A percentile compares a stretch with the other conserved stretches of the same genome.
These are phyloP conservation scores for Ustilago xerochloae DNA, from an alignment of 1,284 basidiomycete species.

Conservation along the genomic window DNA sequence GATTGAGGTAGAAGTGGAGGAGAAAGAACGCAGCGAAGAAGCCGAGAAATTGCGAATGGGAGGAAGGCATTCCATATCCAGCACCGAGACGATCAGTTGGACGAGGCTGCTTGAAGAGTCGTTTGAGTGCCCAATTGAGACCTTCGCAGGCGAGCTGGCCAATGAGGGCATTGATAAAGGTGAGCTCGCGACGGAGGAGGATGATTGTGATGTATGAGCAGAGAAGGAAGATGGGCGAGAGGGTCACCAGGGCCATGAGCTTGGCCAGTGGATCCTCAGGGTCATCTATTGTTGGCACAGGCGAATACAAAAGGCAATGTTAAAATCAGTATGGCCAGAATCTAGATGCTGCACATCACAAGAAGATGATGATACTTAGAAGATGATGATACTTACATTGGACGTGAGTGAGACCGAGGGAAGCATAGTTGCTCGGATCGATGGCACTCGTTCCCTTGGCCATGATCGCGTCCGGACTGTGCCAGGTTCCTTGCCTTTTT, in stretches of 20 bases:
- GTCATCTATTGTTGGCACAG: slow-evolving; percentile 26
- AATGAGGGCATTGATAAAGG: slow-evolving; percentile 82
- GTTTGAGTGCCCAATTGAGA: slow-evolving; percentile 79
- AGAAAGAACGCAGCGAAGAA: slow-evolving; percentile 82
- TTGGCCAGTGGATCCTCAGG: slow-evolving; percentile 51
- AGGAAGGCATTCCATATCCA: slow-evolving; percentile 88
- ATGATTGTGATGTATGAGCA: slow-evolving; percentile 79
- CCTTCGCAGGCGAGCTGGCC: slow-evolving; percentile 81
- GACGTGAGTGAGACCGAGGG: slow-evolving; percentile 63
- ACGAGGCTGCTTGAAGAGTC: slow-evolving; percentile 76
- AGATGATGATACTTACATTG: slow-evolving; percentile 59
- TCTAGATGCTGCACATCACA: not conserved
- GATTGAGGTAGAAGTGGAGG: slow-evolving; percentile 78
- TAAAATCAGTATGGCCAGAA: not conserved
- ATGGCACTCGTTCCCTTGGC: slow-evolving; percentile 42
- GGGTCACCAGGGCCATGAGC: slow-evolving; percentile 59
- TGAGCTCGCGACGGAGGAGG: slow-evolving; percentile 80
- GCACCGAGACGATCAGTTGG: slow-evolving; percentile 77
- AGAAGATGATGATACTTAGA: too few relatives aligned
- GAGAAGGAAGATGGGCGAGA: slow-evolving; percentile 63
- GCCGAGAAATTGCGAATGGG: slow-evolving; percentile 88
- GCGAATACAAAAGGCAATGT: not conserved
- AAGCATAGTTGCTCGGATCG: slow-evolving; percentile 54
- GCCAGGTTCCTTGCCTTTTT: not conserved
- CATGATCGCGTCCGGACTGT: slow-evolving; percentile 11